Evolutionary conservation across 768 basidiomycete genomes (phyloP).

Genomic region (Lactarius hengduanensis): DNA sequence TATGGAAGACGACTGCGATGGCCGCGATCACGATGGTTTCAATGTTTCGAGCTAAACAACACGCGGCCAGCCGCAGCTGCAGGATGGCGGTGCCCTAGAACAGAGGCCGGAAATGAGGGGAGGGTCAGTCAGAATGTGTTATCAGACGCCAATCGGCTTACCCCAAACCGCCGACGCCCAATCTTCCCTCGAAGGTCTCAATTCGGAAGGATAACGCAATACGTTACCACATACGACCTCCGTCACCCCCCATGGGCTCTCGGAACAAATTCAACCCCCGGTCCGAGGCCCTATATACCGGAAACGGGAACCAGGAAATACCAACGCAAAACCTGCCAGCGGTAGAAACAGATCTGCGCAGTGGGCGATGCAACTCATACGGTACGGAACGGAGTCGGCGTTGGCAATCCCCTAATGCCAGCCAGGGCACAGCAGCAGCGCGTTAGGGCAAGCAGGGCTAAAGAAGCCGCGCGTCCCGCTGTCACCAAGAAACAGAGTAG

Average conservation of each 20-base stretch:
- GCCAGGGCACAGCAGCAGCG: neutral
- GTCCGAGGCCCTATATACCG: neutral
- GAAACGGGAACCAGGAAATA: neutral
- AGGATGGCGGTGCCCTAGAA: neutral
- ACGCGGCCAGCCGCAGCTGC: conserved; percentile 9
- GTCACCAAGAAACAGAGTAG: neutral
- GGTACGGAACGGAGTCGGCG: neutral
- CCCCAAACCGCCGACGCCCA: neutral
- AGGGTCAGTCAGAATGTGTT: conserved; percentile 1
- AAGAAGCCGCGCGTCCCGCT: neutral
- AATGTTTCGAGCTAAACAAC: neutral
- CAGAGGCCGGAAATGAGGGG: conserved; percentile 2
- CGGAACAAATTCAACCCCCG: neutral
- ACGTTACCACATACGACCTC: neutral
- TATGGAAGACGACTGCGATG: neutral
- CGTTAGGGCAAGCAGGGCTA: neutral
- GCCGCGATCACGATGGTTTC: neutral
- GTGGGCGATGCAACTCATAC: neutral
- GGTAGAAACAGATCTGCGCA: neutral
- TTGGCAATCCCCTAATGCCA: neutral
- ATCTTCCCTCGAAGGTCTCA: neutral
- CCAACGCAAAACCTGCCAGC: neutral
- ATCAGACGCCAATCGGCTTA: conserved; percentile 13
- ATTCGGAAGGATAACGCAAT: neutral
- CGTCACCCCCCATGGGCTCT: neutral